Base-by-base conservation (phyloP, 2,329 filamentous ascomycete genomes). In the Plenodomus lindquistii region DNA sequence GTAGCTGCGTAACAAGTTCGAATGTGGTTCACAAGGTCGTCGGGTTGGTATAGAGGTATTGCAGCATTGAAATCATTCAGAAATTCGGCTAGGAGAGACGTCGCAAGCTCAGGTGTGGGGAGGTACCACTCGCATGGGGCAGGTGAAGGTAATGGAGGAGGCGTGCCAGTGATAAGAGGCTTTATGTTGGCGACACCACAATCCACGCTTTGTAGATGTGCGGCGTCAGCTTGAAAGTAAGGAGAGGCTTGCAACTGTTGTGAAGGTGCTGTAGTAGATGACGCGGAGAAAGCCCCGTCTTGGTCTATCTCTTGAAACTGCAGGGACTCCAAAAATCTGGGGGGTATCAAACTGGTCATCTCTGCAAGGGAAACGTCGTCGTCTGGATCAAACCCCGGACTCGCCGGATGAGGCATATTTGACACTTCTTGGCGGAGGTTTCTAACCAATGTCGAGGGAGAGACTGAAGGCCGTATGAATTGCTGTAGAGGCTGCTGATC, bases 61-160 rank as follows among this genome's bases (percentile, higher is more conserved):
- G 59, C 60, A 2, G 59, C 60, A 29, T 67, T 67, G 40, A 63
- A 57, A 42, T 67, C 60, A 2, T 60, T 57, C 5, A 66, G 46
- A 21, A 51, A 66, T 20, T 67, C 63, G 1, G 49, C 47, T 3
- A 65, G 57, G 17, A 67, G 37, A 13, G 58, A 52, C 2, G 57
- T 59, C 7, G 59, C 64, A 4, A 66, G 46, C 17, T 63, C 56
- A 2, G 60, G 63, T 4, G 52, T 40, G n/a, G 64, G 60, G 1
- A 66, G 54, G 35, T 56, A 62, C 11, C 44, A 46, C 11, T 63
- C 53, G 45, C 57, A 59, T 18, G 17, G 37, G 6, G 51, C 16
- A 16, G 34, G 29, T 7, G 13, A 27, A 10, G 48, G 31, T 11
- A 44, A 34, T 2, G 48, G 42, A 13, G 39, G 49, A 16, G 41